A percentile compares a stretch with the other conserved stretches of the same genome.
Conservation (phyloP, 306 rosid species). For the Urtica urens region DNA sequence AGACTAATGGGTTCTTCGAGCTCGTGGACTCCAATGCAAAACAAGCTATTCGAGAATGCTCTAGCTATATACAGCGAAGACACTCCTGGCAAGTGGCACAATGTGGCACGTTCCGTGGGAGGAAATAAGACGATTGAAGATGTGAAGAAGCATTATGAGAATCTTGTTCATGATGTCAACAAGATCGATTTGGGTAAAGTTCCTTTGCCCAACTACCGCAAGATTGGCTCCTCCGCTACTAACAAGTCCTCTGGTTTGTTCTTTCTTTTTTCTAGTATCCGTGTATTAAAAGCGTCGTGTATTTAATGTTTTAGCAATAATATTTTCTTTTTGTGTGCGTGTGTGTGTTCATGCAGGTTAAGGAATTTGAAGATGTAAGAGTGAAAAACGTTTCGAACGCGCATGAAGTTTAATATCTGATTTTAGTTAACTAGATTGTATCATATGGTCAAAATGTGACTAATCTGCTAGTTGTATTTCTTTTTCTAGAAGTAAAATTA, state of each 20-base stretch:
- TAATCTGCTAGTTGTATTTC: too few relatives aligned
- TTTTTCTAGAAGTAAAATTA: too few relatives aligned
- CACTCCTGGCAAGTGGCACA: slow-evolving; percentile 57
- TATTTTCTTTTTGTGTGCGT: background rate
- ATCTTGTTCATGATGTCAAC: slow-evolving; percentile 52
- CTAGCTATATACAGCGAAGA: slow-evolving; percentile 47
- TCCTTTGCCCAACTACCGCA: slow-evolving; percentile 56
- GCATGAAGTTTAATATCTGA: too few relatives aligned
- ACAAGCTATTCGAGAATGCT: slow-evolving; percentile 74
- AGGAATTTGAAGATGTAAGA: slow-evolving; percentile 24
- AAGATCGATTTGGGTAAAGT: slow-evolving; percentile 52
- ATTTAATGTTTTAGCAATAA: too few relatives aligned
- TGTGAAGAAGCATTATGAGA: slow-evolving; percentile 54
- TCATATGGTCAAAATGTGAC: too few relatives aligned
- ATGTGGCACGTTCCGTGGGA: slow-evolving; percentile 56
- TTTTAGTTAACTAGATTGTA: too few relatives aligned
- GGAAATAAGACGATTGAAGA: slow-evolving; percentile 62
- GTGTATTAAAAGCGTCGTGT: too few relatives aligned
- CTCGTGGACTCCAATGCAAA: slow-evolving; percentile 60
- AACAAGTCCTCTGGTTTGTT: too few relatives aligned
- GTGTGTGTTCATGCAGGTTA: too few relatives aligned
- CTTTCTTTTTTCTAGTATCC: background rate
- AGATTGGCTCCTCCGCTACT: slow-evolving; percentile 11
- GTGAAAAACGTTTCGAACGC: slow-evolving; percentile 20
- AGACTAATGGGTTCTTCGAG: slow-evolving; percentile 42